These are phyloP conservation scores for Boeremia exigua DNA, from an alignment of 2,329 filamentous ascomycete species.

Conservation along the genomic window DNA sequence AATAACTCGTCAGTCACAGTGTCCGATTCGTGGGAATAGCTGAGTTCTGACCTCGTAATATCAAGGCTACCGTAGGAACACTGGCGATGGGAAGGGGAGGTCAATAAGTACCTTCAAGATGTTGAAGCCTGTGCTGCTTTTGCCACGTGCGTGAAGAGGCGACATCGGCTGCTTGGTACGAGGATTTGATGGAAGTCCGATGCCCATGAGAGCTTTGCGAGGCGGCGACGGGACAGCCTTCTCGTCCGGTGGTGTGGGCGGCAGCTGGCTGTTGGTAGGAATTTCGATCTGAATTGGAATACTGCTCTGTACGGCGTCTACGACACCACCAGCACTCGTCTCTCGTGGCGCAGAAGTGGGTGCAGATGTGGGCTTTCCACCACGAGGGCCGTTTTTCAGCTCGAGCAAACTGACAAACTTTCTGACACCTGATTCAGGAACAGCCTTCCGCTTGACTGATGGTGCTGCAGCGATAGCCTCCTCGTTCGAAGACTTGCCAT, in stretches of 20 bases:
- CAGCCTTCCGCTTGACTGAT: constrained; percentile 35
- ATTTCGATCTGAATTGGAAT: background rate
- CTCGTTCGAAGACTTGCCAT: constrained; percentile 1
- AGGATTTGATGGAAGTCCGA: constrained; percentile 42
- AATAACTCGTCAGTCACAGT: background rate
- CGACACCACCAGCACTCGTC: constrained; percentile 6
- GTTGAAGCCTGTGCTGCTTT: constrained; percentile 48
- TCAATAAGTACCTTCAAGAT: constrained; percentile 45
- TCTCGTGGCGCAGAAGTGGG: constrained; percentile 29
- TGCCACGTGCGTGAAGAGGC: constrained; percentile 42
- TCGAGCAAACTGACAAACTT: constrained; percentile 41
- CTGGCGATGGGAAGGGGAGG: constrained; percentile 30
- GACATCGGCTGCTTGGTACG: constrained; percentile 28
- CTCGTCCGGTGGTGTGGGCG: constrained; percentile 41
- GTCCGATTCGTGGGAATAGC: background rate
- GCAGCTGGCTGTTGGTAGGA: constrained; percentile 23
- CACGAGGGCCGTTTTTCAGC: constrained; percentile 37
- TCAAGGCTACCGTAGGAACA: constrained; percentile 26
- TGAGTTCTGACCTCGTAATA: constrained; percentile 6
- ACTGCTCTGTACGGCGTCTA: constrained; percentile 1
- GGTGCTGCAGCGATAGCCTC: constrained; percentile 5
- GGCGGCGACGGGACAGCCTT: constrained; percentile 21
- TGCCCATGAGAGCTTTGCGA: constrained; percentile 31
- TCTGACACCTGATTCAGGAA: constrained; percentile 26
- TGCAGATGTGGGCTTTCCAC: constrained; percentile 32